Base-by-base conservation (phyloP, 2,329 filamentous ascomycete species). In the Cladosporium sp. region DNA sequence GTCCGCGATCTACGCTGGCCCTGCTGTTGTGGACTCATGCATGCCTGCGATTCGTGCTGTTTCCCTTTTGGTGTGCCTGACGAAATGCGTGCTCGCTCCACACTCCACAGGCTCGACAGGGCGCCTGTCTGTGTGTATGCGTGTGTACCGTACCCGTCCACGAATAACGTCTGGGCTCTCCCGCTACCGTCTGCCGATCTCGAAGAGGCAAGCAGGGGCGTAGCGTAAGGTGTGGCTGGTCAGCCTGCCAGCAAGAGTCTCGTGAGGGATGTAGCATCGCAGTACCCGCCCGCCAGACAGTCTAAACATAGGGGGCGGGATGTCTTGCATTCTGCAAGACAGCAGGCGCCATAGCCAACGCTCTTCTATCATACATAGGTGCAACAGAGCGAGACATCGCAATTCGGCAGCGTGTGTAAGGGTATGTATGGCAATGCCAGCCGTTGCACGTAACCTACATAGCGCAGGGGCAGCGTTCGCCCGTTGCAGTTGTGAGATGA, bases 401-500 rank as follows among this genome's bases (percentile, higher is more conserved):
- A 56, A 51, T 56, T 43, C 59, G 59, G 46, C 59, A 36, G 30
- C 30, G 6, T 14, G 46, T 25, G 46, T 28, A 48, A 32, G 26
- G 11, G 26, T 54, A 30, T 54, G 26, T 54, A 36, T 32, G 46
- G 59, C 59, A 46, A 46, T 46, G 39, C n/a, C 39, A 54, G 48
- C 59, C 59, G 59, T 62, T 62, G 59, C 58, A 28, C 18, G 46
- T 34, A 54, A 46, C 49, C 18, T 46, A 61, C 46, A 26, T 62
- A 43, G 59, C 60, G 60, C 60, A 63, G 60, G 60, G 60, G 60
- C 60, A 56, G 60, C 60, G 60, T 63, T 63, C 60, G 49, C 49
- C 59, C 60, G 60, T 63, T 63, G 59, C 32, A 46, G 23, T 34
- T 5, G 32, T 63, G 34, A 56, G 36, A 56, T 63, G 60, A 85